Evolutionary conservation across 495 filamentous ascomycete genomes (phyloP).

Genomic region (Aspergillus ellipticus): DNA sequence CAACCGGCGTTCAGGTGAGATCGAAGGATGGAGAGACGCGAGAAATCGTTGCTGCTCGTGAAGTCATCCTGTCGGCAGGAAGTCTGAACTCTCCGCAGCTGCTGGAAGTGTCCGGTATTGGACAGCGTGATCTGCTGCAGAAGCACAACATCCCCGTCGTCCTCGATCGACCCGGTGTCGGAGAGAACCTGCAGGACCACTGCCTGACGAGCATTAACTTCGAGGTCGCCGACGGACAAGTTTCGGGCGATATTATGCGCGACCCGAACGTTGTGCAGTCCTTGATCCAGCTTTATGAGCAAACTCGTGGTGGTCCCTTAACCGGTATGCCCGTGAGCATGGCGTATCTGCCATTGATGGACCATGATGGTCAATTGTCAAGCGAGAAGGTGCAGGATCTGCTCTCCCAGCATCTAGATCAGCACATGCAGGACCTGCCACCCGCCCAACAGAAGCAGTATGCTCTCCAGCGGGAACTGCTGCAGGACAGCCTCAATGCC

Average conservation of each 20-base stretch:
- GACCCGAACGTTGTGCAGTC: slow-evolving; percentile 34
- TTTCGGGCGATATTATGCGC: slow-evolving; percentile 41
- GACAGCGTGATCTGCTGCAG: slow-evolving; percentile 9
- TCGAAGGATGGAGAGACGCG: slow-evolving; percentile 13
- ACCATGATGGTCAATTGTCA: slow-evolving; percentile 30
- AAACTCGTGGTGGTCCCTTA: slow-evolving; percentile 31
- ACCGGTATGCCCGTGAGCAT: slow-evolving; percentile 36
- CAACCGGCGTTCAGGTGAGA: slow-evolving; percentile 34
- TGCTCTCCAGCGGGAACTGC: slow-evolving; percentile 27
- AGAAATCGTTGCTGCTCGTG: slow-evolving; percentile 21
- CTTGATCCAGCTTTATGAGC: slow-evolving; percentile 32
- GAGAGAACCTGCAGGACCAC: slow-evolving; percentile 47
- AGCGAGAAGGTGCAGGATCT: slow-evolving; percentile 22
- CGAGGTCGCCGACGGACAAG: slow-evolving; percentile 35
- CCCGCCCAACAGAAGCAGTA: slow-evolving; percentile 18
- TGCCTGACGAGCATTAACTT: slow-evolving; percentile 27
- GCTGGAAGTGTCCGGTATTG: slow-evolving; percentile 52
- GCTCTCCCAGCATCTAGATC: slow-evolving; percentile 22
- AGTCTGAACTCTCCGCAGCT: slow-evolving; percentile 51
- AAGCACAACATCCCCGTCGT: slow-evolving; percentile 28
- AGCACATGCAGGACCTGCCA: slow-evolving; percentile 4
- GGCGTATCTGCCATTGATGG: slow-evolving; percentile 39
- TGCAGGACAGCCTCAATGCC: slow-evolving; percentile 20
- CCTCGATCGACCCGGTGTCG: slow-evolving; percentile 37
- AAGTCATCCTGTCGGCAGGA: slow-evolving; percentile 54